phyloP scores from a whole-genome alignment of 345 rosid genomes.

The Eucalyptus regnans region DNA sequence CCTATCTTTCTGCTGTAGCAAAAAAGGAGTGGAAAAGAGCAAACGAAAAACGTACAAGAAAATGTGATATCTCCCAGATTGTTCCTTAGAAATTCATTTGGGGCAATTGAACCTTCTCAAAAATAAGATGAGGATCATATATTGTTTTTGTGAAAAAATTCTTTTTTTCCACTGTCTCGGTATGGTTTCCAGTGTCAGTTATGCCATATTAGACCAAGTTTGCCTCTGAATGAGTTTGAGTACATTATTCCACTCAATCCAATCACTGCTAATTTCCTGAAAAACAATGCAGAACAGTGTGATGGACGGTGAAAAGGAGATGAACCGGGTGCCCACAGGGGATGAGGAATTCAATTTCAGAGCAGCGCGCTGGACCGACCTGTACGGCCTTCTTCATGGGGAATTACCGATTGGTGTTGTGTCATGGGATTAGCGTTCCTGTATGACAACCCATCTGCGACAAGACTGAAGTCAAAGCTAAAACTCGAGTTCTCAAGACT shows the following conservation, averaged over 20 bases:
- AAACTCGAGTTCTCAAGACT: constrained; percentile 28
- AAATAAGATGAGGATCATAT: background rate
- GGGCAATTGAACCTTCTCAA: background rate
- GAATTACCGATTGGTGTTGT: constrained; percentile 15
- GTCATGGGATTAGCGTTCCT: constrained; percentile 49
- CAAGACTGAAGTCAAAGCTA: constrained; percentile 17
- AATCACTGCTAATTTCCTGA: background rate
- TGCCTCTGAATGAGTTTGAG: background rate
- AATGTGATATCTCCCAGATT: background rate
- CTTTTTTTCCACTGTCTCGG: background rate
- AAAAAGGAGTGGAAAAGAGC: background rate
- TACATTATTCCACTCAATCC: background rate
- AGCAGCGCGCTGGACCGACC: no score
- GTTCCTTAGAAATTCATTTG: background rate
- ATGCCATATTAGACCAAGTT: background rate
- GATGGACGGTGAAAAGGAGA: constrained; percentile 28
- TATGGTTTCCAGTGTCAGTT: background rate
- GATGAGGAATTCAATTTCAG: constrained; percentile 18
- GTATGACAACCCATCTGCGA: constrained; percentile 33
- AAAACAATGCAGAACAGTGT: constrained; percentile 28
- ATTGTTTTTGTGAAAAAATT: background rate
- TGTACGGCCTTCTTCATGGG: background rate
- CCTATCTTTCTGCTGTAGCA: background rate
- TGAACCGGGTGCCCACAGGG: constrained; percentile 23
- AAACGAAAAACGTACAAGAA: background rate